Evolutionary conservation across 176 grass and related monocot species (phyloP), one percentile per base, ranked within the genome.

Genomic region (Musa itinerans): DNA sequence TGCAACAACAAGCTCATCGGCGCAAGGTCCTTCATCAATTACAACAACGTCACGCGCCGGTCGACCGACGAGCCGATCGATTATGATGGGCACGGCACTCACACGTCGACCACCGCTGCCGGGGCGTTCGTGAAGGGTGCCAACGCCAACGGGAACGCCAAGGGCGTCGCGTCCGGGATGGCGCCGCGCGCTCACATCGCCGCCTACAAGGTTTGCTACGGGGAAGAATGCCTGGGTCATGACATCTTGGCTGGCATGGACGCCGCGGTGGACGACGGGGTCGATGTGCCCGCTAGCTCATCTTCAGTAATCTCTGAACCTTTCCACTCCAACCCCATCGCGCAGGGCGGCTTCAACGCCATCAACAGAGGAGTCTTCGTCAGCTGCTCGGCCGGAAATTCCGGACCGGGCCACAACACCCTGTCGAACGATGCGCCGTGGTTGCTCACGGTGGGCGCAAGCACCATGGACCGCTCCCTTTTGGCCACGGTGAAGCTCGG

Each of bases 1-100:
- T 92, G 90, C 78, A 92, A 82, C 75, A 89, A 92, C 78, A 92
- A 92, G 75, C 74, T 92, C 29, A 53, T 92, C 25, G 90, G 84
- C 62, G 61, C 84, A 6, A 68, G 15, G 7, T 63, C 79, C 8
- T 83, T 89, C 59, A 21, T 63, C 25, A 1, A 26, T 1, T 26
- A 26, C 25, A 26, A 26, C 74, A 9, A n/a, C 53, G 78, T 56
- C 15, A 49, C 0, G 75, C 21, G 20, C 9, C 1, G 4, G 9
- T 10, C 62, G 4, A n/a, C 62, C 62, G 11, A 63, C 25, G 25
- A 13, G 14, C 79, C 51, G 3, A 19, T 9, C 68, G 83, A 86
- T 43, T 58, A 66, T 11, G 8, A 75, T 6, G 89, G 89, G 0
- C 89, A 92, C 57, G 86, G 86, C 8, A 92, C 86, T 15, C 89